Evolutionary conservation across 768 basidiomycete species (phyloP).

Genomic region (Royoungia palumana): DNA sequence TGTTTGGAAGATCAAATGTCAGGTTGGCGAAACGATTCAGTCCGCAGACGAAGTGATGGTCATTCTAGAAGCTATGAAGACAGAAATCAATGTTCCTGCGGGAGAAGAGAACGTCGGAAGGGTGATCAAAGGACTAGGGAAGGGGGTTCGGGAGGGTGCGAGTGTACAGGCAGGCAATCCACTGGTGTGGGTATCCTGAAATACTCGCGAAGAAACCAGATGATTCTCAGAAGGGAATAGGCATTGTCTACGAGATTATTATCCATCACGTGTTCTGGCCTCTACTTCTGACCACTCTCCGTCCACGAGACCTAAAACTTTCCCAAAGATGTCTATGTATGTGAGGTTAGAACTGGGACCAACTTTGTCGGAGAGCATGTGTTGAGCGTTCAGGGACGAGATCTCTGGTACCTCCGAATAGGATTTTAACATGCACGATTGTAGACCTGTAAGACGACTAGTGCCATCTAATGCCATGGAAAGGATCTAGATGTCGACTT

Average conservation of each 20-base stretch:
- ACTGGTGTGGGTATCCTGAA: slow-evolving; percentile 34
- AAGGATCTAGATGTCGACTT: neutral
- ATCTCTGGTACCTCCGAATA: neutral
- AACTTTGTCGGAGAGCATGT: slow-evolving; percentile 1
- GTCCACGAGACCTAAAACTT: neutral
- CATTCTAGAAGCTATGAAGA: slow-evolving; percentile 67
- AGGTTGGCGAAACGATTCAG: slow-evolving; percentile 40
- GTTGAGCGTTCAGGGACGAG: neutral
- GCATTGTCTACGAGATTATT: neutral
- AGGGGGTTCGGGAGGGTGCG: slow-evolving; percentile 41
- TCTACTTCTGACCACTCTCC: neutral
- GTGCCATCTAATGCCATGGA: neutral
- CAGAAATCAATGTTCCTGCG: slow-evolving; percentile 49
- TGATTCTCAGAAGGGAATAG: neutral
- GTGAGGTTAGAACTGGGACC: neutral
- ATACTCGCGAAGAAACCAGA: too few species aligned
- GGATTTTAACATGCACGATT: neutral
- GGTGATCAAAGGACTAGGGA: slow-evolving; percentile 38
- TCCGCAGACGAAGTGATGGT: slow-evolving; percentile 43
- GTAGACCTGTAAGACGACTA: neutral
- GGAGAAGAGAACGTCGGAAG: slow-evolving; percentile 46
- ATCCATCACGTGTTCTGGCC: too few species aligned
- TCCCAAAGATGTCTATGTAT: neutral
- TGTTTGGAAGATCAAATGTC: slow-evolving; percentile 50
- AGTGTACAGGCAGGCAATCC: slow-evolving; percentile 46